phyloP scores from a whole-genome alignment of 208 protist genomes.

The Trichomonas tenax region DNA sequence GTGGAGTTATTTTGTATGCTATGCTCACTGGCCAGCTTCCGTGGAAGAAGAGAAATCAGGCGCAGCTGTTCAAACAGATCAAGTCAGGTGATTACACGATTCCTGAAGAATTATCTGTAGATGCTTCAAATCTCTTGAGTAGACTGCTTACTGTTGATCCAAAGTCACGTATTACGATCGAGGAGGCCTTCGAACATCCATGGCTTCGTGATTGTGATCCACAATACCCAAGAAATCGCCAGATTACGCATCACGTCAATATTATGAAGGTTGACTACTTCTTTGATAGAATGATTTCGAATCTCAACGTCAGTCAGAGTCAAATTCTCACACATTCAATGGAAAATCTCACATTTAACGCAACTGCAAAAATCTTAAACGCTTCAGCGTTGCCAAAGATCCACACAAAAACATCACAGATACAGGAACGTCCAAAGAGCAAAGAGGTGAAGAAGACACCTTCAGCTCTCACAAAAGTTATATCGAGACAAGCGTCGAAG shows the following conservation, averaged over 20 bases:
- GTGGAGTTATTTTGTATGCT: background rate
- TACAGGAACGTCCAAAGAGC: background rate
- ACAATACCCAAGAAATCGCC: background rate
- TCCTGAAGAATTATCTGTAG: background rate
- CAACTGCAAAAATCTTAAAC: background rate
- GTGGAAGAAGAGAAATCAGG: conserved; percentile 4
- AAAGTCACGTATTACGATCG: background rate
- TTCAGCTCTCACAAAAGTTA: background rate
- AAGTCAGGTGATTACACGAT: background rate
- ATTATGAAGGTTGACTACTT: background rate
- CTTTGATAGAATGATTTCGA: background rate
- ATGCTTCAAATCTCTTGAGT: background rate
- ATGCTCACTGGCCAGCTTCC: conserved; percentile 1
- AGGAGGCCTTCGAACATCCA: background rate
- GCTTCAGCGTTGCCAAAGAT: background rate
- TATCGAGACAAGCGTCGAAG: background rate
- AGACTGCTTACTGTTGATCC: background rate
- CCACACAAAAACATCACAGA: background rate
- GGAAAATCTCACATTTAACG: background rate
- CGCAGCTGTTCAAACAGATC: background rate
- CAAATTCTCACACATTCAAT: background rate
- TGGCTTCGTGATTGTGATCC: background rate
- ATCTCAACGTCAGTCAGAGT: background rate
- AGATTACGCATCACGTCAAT: background rate
- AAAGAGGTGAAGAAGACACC: background rate